Conservation (phyloP, 805 yeast genomes). For the Pichia eremophila region DNA sequence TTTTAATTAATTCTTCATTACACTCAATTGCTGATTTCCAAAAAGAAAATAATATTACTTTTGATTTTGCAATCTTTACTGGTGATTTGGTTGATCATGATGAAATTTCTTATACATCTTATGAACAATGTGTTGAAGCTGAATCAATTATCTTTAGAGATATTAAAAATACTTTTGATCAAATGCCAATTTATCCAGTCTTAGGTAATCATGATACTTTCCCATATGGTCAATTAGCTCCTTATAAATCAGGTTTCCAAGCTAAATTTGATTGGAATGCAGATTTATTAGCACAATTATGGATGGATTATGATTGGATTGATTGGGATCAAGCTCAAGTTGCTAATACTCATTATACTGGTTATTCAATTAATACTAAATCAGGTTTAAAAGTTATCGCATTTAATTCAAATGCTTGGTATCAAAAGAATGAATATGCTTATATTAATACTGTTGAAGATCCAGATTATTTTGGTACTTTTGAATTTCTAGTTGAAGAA, state of each 20-base stretch:
- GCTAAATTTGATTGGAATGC: conserved; percentile 36
- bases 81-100: conserved; percentile 72
- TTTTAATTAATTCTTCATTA: conserved; percentile 50
- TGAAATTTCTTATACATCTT: conserved; percentile 37
- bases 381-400: conserved; percentile 53
- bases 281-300: conserved; percentile 38
- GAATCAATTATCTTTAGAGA: conserved; percentile 43
- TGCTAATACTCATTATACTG: conserved; percentile 46
- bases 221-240: conserved; percentile 66
- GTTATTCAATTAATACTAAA: conserved; percentile 46
- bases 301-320: conserved; percentile 41
- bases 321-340: conserved; percentile 25
- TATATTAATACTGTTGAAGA: conserved; percentile 37
- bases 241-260: conserved; percentile 34
- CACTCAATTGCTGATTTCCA: conserved; percentile 31
- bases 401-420: conserved; percentile 60
- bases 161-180: conserved; percentile 38
- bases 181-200: conserved; percentile 50
- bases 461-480: conserved; percentile 55
- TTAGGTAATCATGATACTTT: conserved; percentile 67
- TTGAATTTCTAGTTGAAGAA: conserved; percentile 53
- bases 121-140: conserved; percentile 41
- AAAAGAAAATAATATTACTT: conserved; percentile 25
- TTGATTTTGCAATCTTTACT: conserved; percentile 58
- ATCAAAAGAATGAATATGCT: conserved; percentile 52